These are phyloP conservation scores for Fragaria vesca DNA, from an alignment of 306 rosid genomes.

Conservation along the genomic window DNA sequence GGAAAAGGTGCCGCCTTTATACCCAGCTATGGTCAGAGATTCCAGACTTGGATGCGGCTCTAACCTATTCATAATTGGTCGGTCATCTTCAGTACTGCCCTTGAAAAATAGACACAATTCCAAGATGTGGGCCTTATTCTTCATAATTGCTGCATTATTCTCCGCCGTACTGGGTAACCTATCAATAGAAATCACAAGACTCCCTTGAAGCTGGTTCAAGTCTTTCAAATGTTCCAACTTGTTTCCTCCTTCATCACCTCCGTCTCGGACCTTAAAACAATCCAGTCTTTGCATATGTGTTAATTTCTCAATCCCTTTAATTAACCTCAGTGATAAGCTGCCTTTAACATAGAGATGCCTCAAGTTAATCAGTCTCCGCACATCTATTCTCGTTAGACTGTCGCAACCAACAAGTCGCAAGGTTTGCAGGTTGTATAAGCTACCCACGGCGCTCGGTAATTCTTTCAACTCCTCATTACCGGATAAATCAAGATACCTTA, in stretches of 20 bases:
- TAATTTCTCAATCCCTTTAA: background rate
- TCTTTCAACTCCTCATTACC: accelerated
- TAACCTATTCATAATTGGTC: constrained; percentile 1
- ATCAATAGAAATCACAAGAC: too few relatives aligned
- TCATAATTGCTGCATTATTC: background rate
- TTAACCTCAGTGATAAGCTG: too few relatives aligned
- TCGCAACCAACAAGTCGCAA: background rate
- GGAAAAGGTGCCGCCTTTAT: background rate
- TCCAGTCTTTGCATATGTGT: background rate
- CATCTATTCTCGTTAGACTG: background rate
- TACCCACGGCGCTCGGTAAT: too few relatives aligned
- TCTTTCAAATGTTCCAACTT: background rate
- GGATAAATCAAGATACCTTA: too few relatives aligned
- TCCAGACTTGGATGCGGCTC: constrained; percentile 2
- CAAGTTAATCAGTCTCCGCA: background rate
- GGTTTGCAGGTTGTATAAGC: background rate
- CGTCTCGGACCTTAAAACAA: accelerated
- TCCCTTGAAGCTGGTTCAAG: background rate
- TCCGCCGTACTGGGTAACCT: background rate
- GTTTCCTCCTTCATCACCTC: background rate
- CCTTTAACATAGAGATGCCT: background rate
- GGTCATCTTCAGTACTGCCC: too few relatives aligned
- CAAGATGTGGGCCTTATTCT: background rate
- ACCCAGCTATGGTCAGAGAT: accelerated
- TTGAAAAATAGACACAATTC: background rate